Percentiles rank a stretch among this genome's conserved stretches.
phyloP scores from a whole-genome alignment of 1,139 yeast species.

The Chernovozyma sophiae-reginae region DNA sequence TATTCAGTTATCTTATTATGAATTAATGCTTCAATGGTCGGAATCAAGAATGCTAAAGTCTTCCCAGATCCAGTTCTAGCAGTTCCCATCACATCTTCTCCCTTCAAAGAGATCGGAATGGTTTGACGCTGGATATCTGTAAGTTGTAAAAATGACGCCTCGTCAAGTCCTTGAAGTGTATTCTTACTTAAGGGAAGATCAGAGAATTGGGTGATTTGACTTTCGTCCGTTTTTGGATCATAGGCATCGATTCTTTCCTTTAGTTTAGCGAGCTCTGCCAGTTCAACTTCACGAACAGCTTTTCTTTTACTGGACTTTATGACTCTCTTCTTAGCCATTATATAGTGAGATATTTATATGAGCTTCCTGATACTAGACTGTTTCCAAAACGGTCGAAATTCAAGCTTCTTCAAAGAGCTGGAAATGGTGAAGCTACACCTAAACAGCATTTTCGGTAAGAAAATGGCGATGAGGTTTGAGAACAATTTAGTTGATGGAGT shows the following conservation, averaged over 20 bases:
- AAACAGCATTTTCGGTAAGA: too few species aligned
- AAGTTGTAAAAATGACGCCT: constrained; percentile 64
- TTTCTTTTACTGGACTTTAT: constrained; percentile 3
- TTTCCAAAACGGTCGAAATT: too few species aligned
- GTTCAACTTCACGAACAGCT: constrained; percentile 34
- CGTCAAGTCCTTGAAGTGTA: constrained; percentile 70
- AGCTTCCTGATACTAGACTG: too few species aligned
- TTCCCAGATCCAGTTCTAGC: constrained; percentile 98
- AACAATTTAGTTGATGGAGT: too few species aligned
- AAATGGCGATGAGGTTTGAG: too few species aligned
- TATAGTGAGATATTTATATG: too few species aligned
- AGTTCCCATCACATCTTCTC: constrained; percentile 83
- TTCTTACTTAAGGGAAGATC: constrained; percentile 73
- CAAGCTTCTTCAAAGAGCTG: too few species aligned
- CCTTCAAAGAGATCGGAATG: constrained; percentile 73
- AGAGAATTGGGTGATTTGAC: constrained; percentile 38
- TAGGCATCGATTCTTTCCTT: constrained; percentile 47
- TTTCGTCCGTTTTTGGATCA: constrained; percentile 37
- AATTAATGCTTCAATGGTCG: constrained; percentile 69
- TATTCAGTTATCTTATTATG: constrained; percentile 76
- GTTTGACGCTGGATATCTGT: constrained; percentile 86
- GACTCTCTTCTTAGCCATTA: neutral
- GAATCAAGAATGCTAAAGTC: constrained; percentile 86
- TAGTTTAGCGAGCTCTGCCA: constrained; percentile 41
- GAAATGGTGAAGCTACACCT: too few species aligned